Conservation (phyloP, 1,284 basidiomycete genomes). For the Moniliella sp. region DNA sequence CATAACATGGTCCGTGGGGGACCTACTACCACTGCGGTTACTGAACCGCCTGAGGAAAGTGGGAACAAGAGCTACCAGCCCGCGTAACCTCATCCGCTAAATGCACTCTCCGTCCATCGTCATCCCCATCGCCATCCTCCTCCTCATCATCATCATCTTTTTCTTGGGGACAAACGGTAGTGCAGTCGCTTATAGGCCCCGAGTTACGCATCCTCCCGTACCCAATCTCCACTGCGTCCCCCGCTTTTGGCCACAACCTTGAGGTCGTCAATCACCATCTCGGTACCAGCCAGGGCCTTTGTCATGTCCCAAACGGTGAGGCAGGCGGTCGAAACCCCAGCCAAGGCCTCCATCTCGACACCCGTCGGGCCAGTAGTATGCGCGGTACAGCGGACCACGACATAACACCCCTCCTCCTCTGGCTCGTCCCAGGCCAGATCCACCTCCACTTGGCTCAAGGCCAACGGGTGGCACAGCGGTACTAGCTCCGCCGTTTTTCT, state of each 20-base stretch:
- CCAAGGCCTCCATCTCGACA: conserved; percentile 83
- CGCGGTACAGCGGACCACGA: conserved; percentile 12
- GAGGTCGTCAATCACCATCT: conserved; percentile 48
- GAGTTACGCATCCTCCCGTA: background rate
- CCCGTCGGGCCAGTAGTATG: conserved; percentile 37
- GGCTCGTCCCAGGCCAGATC: conserved; percentile 36
- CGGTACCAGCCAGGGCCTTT: conserved; percentile 60
- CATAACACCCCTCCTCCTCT: conserved; percentile 4
- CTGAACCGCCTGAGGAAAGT: too few species aligned
- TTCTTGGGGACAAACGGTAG: too few species aligned
- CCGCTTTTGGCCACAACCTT: conserved; percentile 50
- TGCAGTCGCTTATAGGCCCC: too few species aligned
- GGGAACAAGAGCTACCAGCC: too few species aligned
- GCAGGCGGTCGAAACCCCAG: conserved; percentile 55
- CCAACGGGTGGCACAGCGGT: conserved; percentile 38
- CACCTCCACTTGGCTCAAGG: conserved; percentile 50
- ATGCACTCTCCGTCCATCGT: too few species aligned
- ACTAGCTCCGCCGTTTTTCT: conserved; percentile 51
- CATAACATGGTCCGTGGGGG: too few species aligned
- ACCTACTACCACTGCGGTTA: too few species aligned
- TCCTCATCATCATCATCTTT: too few species aligned
- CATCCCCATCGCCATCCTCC: too few species aligned
- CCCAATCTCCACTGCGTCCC: conserved; percentile 46
- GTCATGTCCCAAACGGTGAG: conserved; percentile 79
- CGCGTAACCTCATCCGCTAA: too few species aligned